phyloP scores from a whole-genome alignment of 2,329 filamentous ascomycete species.

The Harringtonia aguacate region DNA sequence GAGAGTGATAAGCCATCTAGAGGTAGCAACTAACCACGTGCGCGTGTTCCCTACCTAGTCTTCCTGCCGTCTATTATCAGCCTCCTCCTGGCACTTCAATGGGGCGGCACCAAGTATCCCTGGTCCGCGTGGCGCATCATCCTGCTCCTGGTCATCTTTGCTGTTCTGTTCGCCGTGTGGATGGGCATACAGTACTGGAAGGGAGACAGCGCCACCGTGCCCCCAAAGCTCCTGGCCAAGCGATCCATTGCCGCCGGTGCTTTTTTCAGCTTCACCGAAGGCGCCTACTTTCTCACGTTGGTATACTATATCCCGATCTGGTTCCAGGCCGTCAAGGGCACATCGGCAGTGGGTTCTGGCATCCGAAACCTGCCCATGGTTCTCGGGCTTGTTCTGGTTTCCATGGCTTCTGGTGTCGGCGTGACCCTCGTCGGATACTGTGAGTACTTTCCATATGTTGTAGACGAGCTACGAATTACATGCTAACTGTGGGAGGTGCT shows the following conservation, averaged over 20 bases:
- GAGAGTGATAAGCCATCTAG: too few species aligned
- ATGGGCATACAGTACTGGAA: constrained; percentile 21
- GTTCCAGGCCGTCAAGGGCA: constrained; percentile 25
- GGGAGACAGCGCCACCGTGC: constrained; percentile 24
- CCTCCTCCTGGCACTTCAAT: constrained; percentile 33
- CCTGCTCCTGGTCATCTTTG: constrained; percentile 19
- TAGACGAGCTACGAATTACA: too few species aligned
- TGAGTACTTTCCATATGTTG: too few species aligned
- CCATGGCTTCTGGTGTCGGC: constrained; percentile 16
- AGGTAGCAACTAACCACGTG: too few species aligned
- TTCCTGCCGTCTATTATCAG: constrained; percentile 23
- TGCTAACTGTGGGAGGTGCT: too few species aligned
- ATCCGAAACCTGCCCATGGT: constrained; percentile 8
- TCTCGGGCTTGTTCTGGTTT: constrained; percentile 19
- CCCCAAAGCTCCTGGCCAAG: constrained; percentile 23
- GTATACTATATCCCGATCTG: constrained; percentile 21
- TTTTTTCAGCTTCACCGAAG: constrained; percentile 22
- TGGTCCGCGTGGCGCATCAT: constrained; percentile 22
- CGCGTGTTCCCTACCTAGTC: constrained; percentile 8
- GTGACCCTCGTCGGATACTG: constrained; percentile 27
- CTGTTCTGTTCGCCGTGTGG: constrained; percentile 17
- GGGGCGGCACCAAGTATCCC: constrained; percentile 23
- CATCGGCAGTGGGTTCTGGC: constrained; percentile 20
- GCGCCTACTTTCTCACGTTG: constrained; percentile 17
- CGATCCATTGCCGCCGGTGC: constrained; percentile 23